phyloP scores from a whole-genome alignment of 768 basidiomycete species.

The Auricularia sp. region DNA sequence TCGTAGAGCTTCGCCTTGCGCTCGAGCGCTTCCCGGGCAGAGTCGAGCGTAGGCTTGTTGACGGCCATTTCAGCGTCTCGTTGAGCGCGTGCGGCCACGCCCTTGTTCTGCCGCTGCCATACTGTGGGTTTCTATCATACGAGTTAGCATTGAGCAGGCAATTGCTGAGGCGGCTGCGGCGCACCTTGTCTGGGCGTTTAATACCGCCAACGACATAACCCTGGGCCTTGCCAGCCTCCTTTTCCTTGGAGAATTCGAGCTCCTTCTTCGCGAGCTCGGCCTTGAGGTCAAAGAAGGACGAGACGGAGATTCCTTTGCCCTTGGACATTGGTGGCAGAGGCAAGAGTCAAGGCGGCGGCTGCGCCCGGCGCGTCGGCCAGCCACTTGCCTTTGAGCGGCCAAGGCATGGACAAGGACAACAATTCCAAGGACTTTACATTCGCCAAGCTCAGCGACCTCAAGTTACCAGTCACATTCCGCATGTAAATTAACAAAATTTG shows the following conservation, averaged over 20 bases:
- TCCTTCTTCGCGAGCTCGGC: constrained; percentile 43
- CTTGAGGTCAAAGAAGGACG: constrained; percentile 75
- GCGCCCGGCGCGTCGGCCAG: background rate
- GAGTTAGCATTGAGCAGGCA: background rate
- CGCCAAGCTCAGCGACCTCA: constrained; percentile 82
- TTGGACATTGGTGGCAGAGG: background rate
- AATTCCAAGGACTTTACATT: constrained; percentile 87
- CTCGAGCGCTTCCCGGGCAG: constrained; percentile 59
- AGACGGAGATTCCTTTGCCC: constrained; percentile 5
- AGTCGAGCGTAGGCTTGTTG: constrained; percentile 61
- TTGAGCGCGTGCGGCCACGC: constrained; percentile 50
- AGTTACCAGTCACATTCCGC: constrained; percentile 76
- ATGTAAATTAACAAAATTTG: constrained; percentile 40
- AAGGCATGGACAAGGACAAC: constrained; percentile 43
- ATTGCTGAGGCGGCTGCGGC: background rate
- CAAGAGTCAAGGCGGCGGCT: background rate
- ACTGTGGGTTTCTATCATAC: constrained; percentile 55
- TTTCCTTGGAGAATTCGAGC: constrained; percentile 56
- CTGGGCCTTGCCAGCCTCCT: constrained; percentile 42
- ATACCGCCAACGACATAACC: constrained; percentile 48
- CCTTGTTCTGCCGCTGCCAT: constrained; percentile 72
- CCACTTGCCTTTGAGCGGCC: background rate
- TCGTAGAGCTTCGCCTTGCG: constrained; percentile 76
- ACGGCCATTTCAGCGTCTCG: constrained; percentile 61
- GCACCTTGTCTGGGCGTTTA: constrained; percentile 63